These are phyloP conservation scores for Penicillium steckii DNA, from an alignment of 495 filamentous ascomycete species.

Conservation along the genomic window DNA sequence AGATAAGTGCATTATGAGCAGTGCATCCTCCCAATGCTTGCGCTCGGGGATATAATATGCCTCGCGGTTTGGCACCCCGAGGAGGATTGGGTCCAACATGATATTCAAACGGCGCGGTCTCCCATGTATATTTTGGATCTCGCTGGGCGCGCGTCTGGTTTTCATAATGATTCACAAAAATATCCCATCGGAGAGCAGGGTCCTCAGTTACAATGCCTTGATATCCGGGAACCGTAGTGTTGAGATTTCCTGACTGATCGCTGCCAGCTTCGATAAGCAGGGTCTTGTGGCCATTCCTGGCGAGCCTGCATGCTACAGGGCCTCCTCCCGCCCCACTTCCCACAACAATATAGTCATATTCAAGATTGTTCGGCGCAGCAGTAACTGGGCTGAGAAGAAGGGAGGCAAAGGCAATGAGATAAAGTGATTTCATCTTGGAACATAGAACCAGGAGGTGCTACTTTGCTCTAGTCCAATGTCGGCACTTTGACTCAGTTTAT, in stretches of 20 bases:
- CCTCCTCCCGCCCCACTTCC: conserved; percentile 63
- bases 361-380: neutral
- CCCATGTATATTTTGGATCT: conserved; percentile 38
- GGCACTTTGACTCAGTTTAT: neutral
- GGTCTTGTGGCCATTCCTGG: conserved; percentile 52
- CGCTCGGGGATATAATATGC: conserved; percentile 41
- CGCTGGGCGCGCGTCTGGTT: conserved; percentile 27
- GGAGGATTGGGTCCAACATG: conserved; percentile 36
- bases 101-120: conserved; percentile 24
- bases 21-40: conserved; percentile 41
- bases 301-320: conserved; percentile 56
- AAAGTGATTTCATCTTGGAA: neutral
- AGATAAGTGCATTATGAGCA: conserved; percentile 41
- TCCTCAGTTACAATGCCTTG: conserved; percentile 29
- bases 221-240: conserved; percentile 33
- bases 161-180: conserved; percentile 42
- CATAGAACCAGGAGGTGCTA: neutral
- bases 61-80: conserved; percentile 24
- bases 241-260: conserved; percentile 43
- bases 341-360: conserved; percentile 60
- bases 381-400: neutral
- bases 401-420: neutral
- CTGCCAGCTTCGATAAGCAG: conserved; percentile 61
- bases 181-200: conserved; percentile 34
- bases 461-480: neutral